Conservation (phyloP, 306 rosid species). For the Argentina anserina region DNA sequence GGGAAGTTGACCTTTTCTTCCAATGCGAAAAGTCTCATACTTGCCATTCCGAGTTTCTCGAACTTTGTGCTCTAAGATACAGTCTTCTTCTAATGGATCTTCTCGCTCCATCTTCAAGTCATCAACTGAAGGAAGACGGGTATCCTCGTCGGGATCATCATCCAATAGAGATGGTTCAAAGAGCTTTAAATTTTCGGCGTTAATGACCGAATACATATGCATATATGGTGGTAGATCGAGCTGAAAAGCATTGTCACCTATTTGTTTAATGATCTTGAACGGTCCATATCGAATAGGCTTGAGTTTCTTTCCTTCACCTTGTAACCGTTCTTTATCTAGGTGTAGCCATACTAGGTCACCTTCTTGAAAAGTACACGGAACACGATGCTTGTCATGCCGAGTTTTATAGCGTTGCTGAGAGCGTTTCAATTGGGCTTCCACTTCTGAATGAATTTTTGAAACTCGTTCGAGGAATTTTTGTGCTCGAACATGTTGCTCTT, state of each 20-base stretch:
- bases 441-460: too few species aligned
- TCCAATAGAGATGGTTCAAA: background rate
- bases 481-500: background rate
- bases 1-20: too few species aligned
- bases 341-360: background rate
- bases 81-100: too few species aligned
- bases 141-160: background rate
- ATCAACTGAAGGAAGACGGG: background rate
- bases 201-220: slow-evolving; percentile 3
- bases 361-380: background rate
- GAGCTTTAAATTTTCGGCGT: background rate
- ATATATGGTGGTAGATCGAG: background rate
- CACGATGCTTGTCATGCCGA: background rate
- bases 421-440: background rate
- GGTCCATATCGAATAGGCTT: background rate
- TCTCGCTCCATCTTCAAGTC: background rate
- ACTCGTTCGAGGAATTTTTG: too few species aligned
- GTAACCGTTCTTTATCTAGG: background rate
- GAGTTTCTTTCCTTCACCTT: background rate
- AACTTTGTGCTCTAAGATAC: too few species aligned
- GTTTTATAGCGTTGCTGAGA: background rate
- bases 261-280: background rate
- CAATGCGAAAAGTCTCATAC: too few species aligned
- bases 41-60: too few species aligned
- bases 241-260: background rate